A percentile compares a stretch with the other conserved stretches of the same genome.
phyloP scores from a whole-genome alignment of 2,329 filamentous ascomycete species.

The Diaporthe sp. region DNA sequence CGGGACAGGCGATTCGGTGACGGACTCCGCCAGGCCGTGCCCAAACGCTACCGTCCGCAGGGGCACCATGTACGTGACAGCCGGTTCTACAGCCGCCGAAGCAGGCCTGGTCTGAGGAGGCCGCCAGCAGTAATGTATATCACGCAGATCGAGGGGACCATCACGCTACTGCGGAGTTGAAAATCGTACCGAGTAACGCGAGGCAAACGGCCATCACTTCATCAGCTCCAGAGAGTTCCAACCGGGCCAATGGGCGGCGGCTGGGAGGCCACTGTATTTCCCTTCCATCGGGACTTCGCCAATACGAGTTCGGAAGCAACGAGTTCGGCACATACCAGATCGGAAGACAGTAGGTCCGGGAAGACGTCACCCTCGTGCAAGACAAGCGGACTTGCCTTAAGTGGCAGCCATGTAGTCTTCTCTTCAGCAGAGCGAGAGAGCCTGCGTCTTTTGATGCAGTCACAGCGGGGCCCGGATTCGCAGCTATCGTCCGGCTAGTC shows the following conservation, averaged over 20 bases:
- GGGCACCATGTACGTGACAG: not conserved
- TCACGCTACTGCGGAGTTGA: not conserved
- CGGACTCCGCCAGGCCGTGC: not conserved
- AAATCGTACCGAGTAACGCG: not conserved
- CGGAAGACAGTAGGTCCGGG: not conserved
- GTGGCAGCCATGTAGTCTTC: not conserved
- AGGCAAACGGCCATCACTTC: not conserved
- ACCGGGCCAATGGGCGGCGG: not conserved
- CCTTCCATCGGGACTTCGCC: not conserved
- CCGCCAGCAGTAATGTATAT: not conserved
- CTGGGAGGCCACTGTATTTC: not conserved
- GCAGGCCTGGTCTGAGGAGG: not conserved
- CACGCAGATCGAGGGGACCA: not conserved
- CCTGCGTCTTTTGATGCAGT: not conserved
- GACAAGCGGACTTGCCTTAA: not conserved
- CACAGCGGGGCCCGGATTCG: slow-evolving; percentile 1
- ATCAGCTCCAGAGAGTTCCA: not conserved
- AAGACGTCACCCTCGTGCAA: not conserved
- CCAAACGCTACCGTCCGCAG: not conserved
- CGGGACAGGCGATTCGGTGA: not conserved
- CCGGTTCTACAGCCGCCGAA: not conserved
- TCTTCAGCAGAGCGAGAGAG: not conserved
- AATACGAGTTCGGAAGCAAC: not conserved
- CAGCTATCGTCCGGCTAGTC: slow-evolving; percentile 8
- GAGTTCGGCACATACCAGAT: not conserved